Evolutionary conservation across 176 grass and related monocot species (phyloP), one percentile per base, ranked within the genome.

Genomic region (Aegilops sharonensis): DNA sequence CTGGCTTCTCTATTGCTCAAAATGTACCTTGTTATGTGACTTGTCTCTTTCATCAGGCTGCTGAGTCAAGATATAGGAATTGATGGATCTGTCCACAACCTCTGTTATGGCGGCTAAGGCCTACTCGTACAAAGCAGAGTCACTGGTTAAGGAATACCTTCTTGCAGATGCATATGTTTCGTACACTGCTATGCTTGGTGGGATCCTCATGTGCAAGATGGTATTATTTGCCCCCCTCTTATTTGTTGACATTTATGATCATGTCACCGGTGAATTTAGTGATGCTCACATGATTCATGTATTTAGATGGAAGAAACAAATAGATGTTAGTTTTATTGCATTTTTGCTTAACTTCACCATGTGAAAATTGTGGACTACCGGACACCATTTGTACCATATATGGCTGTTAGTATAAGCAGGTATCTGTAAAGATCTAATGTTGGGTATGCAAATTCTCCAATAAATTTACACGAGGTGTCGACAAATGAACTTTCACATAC

Each of bases 151-250:
- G 85, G 91, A 94, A 21, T 98, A 94, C 83, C 88, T 98, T 81
- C 89, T 98, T 91, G 81, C 97, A 84, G 92, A 98, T 90, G 88
- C 88, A 39, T 85, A 91, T 91, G 89, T 91, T 81, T 86, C 89
- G 64, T 98, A 93, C 78, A 92, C 85, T 78, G 88, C 97, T 83
- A 66, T 96, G 68, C 82, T 98, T 85, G 82, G 89, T 84, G 97
- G 93, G 68, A 91, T 96, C 86, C 79, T 98, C 52, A 92, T 98
- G 90, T 95, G 92, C 90, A 98, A 98, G 84, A 90, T 96, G 94
- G 97, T 98, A 96, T 25, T 10, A 80, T 42, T 45, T 72, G 4
- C 35, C 60, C 42, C 42, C 78, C 39, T 85, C 56, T 81, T 89
- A 69, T 29, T 1, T 63, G 9, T 87, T 80, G 23, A 81, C 32